Evolutionary conservation across 73 alveolate genomes (phyloP), one percentile per base, ranked within the genome.

Genomic region (Blepharisma japonicum): DNA sequence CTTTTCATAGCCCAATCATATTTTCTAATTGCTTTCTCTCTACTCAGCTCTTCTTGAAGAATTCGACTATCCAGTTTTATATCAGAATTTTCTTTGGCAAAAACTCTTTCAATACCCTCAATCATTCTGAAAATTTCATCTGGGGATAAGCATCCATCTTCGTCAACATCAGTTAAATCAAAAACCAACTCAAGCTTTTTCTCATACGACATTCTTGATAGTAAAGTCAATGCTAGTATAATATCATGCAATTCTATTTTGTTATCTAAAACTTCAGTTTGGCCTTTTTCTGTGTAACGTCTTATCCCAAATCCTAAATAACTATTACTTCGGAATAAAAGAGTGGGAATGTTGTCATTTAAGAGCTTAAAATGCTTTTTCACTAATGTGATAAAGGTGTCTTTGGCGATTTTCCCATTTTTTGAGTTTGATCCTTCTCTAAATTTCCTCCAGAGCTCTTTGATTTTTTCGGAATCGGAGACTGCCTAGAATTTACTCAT

Each of bases 131-230:
- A 38, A 2, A 70, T 45, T 70, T 70, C 80, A 2, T 70, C 42
- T 18, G 80, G 80, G n/a, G 80, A 70, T 14, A 70, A 45, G 5
- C 80, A 70, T 9, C 61, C 80, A 70, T 70, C 80, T 70, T 70
- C 80, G 5, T 70, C 80, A 2, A 45, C 66, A 70, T 70, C 80
- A 70, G 80, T 70, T 7, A 70, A 54, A 14, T 70, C 39, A 45
- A 70, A 70, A 2, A 70, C 27, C 66, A 39, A 5, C 27, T 70
- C 66, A 45, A 70, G 20, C 27, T 70, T 70, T 45, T 70, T 39
- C 11, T 70, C 80, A 45, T 39, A 9, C 11, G 56, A 1, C 11
- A 70, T 47, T 45, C 80, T 70, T 45, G 80, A 39, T 45, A 70
- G 27, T 45, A 70, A 25, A 45, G 80, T 47, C 5, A 70, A 47